Percentiles rank a stretch among this genome's conserved stretches.
phyloP scores from a whole-genome alignment of 2,329 filamentous ascomycete species.

The Bertia moriformis region DNA sequence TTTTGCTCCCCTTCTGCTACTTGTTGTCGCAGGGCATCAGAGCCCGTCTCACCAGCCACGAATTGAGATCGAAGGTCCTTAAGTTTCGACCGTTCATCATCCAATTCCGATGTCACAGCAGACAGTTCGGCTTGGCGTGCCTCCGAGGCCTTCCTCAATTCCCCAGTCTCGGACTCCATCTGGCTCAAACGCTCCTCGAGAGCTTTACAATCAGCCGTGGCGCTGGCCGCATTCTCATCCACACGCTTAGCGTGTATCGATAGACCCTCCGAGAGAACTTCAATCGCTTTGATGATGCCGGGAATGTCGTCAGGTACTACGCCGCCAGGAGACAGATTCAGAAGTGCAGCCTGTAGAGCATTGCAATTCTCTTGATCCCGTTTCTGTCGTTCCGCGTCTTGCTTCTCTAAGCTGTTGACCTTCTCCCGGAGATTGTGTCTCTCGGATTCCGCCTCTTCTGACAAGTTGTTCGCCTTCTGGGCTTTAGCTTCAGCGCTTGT shows the following conservation, averaged over 20 bases:
- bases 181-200: slow-evolving; percentile 27
- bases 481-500: neutral
- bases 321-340: slow-evolving; percentile 22
- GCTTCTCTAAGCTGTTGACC: slow-evolving; percentile 35
- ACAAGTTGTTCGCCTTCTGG: neutral
- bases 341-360: slow-evolving; percentile 14
- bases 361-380: slow-evolving; percentile 14
- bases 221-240: slow-evolving; percentile 27
- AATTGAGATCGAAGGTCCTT: slow-evolving; percentile 40
- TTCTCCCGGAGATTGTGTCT: slow-evolving; percentile 14
- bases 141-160: slow-evolving; percentile 21
- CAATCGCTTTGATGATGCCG: slow-evolving; percentile 27
- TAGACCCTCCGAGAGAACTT: slow-evolving; percentile 28
- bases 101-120: slow-evolving; percentile 13
- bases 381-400: slow-evolving; percentile 33
- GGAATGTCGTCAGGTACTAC: slow-evolving; percentile 24
- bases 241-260: slow-evolving; percentile 28
- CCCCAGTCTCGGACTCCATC: slow-evolving; percentile 29
- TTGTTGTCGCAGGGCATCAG: slow-evolving; percentile 41
- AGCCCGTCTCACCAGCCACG: slow-evolving; percentile 48
- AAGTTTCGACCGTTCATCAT: slow-evolving; percentile 41
- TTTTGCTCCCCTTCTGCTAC: slow-evolving; percentile 47
- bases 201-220: slow-evolving; percentile 30
- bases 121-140: slow-evolving; percentile 19
- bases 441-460: neutral